Conservation (phyloP, 1,284 basidiomycete species). For the Ceratobasidium sp. region DNA sequence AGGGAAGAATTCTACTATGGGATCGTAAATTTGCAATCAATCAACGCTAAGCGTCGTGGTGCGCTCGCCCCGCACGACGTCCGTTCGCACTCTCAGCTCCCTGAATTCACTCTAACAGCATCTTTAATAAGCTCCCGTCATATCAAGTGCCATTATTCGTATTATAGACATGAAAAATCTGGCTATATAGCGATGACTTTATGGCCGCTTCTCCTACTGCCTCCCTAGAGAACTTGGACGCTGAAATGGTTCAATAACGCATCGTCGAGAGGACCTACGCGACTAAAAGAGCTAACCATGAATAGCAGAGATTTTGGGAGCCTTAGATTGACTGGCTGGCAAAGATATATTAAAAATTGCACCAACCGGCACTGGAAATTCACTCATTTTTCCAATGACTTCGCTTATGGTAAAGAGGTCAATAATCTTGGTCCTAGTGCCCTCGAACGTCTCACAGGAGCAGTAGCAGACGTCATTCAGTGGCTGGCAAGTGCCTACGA, state of each 20-base stretch:
- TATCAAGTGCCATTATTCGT: background rate
- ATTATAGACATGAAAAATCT: no score
- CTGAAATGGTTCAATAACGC: background rate
- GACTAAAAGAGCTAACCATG: no score
- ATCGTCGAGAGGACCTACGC: background rate
- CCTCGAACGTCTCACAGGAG: background rate
- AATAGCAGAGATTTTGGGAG: no score
- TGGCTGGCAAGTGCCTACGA: background rate
- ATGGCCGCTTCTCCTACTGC: background rate
- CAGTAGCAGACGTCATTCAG: background rate
- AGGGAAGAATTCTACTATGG: background rate
- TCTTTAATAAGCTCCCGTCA: background rate
- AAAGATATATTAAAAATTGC: background rate
- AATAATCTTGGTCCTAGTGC: background rate
- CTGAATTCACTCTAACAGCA: background rate
- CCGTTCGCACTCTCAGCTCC: background rate
- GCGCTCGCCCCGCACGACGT: background rate
- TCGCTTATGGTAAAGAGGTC: background rate
- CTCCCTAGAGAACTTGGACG: background rate
- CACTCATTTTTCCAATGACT: background rate
- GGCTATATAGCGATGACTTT: no score
- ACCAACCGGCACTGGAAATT: background rate
- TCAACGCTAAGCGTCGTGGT: constrained; percentile 26
- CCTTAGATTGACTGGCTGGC: background rate
- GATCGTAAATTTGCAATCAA: constrained; percentile 1